A percentile compares a stretch with the other conserved stretches of the same genome.
Conservation (phyloP, 306 rosid genomes). For the Calophaca sinica region DNA sequence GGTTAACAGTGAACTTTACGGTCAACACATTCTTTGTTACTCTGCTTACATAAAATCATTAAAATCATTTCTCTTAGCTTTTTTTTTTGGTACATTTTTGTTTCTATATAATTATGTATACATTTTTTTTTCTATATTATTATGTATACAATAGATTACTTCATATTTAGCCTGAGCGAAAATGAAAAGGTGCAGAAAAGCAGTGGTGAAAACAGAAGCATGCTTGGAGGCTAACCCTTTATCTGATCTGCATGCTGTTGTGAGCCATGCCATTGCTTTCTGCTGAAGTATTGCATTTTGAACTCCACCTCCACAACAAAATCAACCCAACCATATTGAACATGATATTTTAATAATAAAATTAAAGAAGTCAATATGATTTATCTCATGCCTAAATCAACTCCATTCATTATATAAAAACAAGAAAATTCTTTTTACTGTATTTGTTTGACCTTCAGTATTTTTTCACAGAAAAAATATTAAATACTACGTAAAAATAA, state of each 20-base stretch:
- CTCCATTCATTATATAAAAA: too few relatives aligned
- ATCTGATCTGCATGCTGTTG: conserved; percentile 8
- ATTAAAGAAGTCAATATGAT: too few relatives aligned
- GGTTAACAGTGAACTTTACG: not conserved
- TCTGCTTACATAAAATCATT: not conserved
- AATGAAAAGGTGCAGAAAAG: not conserved
- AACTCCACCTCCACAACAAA: not conserved
- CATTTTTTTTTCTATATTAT: too few relatives aligned
- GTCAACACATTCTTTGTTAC: not conserved
- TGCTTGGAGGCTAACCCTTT: conserved; percentile 30
- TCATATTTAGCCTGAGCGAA: not conserved
- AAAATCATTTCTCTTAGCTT: too few relatives aligned
- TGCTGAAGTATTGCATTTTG: conserved; percentile 3
- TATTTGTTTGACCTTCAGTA: too few relatives aligned
- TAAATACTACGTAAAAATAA: too few relatives aligned
- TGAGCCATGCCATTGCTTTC: not conserved
- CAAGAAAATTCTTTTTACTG: too few relatives aligned
- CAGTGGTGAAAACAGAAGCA: not conserved
- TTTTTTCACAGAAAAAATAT: too few relatives aligned
- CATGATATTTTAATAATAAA: too few relatives aligned
- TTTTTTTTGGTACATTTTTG: too few relatives aligned
- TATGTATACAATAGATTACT: not conserved
- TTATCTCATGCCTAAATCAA: too few relatives aligned
- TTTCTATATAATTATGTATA: too few relatives aligned
- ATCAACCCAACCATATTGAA: not conserved